Evolutionary conservation across 345 rosid species (phyloP).

Genomic region (Rhodamnia argentea): DNA sequence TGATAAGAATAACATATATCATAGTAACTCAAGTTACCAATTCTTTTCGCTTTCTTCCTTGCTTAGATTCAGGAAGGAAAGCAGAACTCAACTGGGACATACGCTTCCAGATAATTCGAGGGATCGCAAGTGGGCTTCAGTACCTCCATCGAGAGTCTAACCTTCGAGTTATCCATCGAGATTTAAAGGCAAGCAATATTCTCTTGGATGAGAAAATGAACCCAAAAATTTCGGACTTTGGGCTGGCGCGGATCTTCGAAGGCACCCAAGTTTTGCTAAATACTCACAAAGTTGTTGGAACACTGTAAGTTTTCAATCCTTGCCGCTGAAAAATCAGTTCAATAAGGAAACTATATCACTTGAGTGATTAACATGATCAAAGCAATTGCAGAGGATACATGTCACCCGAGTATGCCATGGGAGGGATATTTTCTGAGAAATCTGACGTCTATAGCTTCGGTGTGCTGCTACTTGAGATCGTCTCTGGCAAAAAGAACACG

Average conservation of each 20-base stretch:
- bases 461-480: conserved; percentile 9
- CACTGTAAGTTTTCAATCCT: conserved; percentile 2
- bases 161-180: conserved; percentile 24
- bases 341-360: background rate
- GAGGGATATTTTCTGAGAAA: conserved; percentile 1
- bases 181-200: conserved; percentile 22
- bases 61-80: conserved; percentile 6
- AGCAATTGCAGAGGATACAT: background rate
- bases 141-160: conserved; percentile 28
- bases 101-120: conserved; percentile 13
- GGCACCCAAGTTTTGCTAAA: background rate
- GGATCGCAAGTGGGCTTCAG: conserved; percentile 21
- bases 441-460: conserved; percentile 10
- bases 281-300: conserved; percentile 17
- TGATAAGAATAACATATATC: background rate
- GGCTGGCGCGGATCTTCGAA: conserved; percentile 16
- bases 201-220: conserved; percentile 20
- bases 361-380: background rate
- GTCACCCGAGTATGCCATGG: conserved; percentile 7
- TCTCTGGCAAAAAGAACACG: conserved; percentile 2
- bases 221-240: conserved; percentile 32
- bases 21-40: background rate
- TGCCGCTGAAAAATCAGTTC: background rate
- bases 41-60: background rate
- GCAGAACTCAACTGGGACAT: conserved; percentile 16